A percentile compares a stretch with the other conserved stretches of the same genome.
Conservation (phyloP, 1,284 basidiomycete species). For the Somion occarium region DNA sequence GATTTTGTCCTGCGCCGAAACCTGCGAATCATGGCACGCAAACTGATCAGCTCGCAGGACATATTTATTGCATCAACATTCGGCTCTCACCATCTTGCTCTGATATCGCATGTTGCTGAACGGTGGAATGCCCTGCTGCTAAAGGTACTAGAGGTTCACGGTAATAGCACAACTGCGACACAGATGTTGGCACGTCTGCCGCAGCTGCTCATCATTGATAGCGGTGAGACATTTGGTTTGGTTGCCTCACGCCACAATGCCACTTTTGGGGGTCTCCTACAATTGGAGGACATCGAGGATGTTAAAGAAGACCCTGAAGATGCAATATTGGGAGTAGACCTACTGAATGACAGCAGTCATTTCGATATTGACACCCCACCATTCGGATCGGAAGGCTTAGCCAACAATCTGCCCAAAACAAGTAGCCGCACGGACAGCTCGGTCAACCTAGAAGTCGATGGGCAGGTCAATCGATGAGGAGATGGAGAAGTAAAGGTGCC, state of each 20-base stretch:
- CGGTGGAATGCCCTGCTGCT: slow-evolving; percentile 3
- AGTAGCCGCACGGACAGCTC: too few species aligned
- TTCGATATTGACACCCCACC: neutral
- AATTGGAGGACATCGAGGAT: too few species aligned
- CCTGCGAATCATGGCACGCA: neutral
- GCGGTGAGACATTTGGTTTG: slow-evolving; percentile 7
- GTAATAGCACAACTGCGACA: neutral
- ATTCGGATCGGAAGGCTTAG: too few species aligned
- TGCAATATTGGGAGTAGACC: too few species aligned
- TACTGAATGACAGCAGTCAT: too few species aligned
- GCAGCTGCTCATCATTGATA: neutral
- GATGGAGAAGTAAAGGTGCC: too few species aligned
- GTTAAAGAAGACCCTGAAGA: too few species aligned
- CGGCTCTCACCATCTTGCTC: slow-evolving; percentile 9
- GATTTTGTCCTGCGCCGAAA: slow-evolving; percentile 11
- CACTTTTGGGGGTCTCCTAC: slow-evolving; percentile 5
- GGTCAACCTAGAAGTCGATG: too few species aligned
- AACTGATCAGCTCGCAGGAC: too few species aligned
- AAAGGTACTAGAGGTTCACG: too few species aligned
- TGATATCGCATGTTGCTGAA: neutral
- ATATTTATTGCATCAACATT: slow-evolving; percentile 3
- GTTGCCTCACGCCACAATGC: neutral
- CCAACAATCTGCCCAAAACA: too few species aligned
- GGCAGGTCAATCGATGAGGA: too few species aligned
- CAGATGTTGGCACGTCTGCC: neutral